A percentile compares a stretch with the other conserved stretches of the same genome.
Conservation (phyloP, 768 basidiomycete genomes). For the Tulasnella sp. region DNA sequence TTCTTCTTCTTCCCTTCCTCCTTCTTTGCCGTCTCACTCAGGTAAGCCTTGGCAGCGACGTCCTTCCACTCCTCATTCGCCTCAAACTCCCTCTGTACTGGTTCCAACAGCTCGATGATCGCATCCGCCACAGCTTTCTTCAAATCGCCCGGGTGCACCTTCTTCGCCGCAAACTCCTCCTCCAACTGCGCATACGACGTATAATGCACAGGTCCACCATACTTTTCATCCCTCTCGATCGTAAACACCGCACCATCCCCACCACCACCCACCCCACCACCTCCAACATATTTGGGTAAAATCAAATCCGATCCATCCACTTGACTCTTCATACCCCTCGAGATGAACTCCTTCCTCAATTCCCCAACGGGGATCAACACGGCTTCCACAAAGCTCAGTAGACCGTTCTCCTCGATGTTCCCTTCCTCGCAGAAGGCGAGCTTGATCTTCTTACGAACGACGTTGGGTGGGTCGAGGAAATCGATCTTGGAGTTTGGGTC, state of each 20-base stretch:
- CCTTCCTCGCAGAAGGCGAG: constrained; percentile 91
- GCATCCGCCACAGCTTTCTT: constrained; percentile 67
- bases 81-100: constrained; percentile 69
- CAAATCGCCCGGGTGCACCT: constrained; percentile 81
- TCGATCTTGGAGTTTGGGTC: constrained; percentile 98
- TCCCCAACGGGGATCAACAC: constrained; percentile 84
- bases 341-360: constrained; percentile 48
- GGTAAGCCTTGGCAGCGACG: constrained; percentile 72
- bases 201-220: constrained; percentile 64
- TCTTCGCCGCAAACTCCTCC: constrained; percentile 61
- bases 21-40: constrained; percentile 24
- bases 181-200: constrained; percentile 50
- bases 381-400: constrained; percentile 72
- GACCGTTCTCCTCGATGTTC: constrained; percentile 75
- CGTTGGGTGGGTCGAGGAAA: constrained; percentile 80
- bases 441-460: constrained; percentile 81
- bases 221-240: constrained; percentile 65
- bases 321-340: constrained; percentile 33
- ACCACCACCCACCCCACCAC: constrained; percentile 41
- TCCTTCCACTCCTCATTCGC: constrained; percentile 70
- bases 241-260: constrained; percentile 70
- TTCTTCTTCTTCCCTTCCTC: constrained; percentile 29
- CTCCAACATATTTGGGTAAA: constrained; percentile 38
- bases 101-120: constrained; percentile 63
- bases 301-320: constrained; percentile 35